Base-by-base conservation (phyloP, 495 filamentous ascomycete species). In the Hypoxylon intermedium region DNA sequence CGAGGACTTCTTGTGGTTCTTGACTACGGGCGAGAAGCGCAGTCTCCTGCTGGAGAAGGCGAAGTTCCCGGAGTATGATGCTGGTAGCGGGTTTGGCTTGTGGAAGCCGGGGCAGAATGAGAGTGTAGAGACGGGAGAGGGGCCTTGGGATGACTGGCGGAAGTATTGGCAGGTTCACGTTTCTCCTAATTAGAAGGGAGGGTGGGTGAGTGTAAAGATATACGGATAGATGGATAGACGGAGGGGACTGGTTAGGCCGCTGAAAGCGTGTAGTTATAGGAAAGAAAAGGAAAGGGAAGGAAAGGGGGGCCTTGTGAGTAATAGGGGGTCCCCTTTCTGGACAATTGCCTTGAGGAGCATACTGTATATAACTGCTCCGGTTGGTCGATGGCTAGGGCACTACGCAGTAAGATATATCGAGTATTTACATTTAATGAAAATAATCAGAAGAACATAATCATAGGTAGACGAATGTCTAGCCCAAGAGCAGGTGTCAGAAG, bases 101-200 rank as follows among this genome's bases (percentile, higher is more conserved):
- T 74, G 71, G 68, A 67, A 73, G 60, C 72, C 71, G 6, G 74
- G 66, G 6, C 74, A 75, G 44, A 62, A 15, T 37, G 34, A n/a
- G 3, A 15, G 69, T 0, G 67, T 63, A n/a, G 49, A 68, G 67
- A 68, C 52, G 44, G 62, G 51, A 38, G 49, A 46, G 11, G 69
- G 63, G 2, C 43, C 62, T 38, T 72, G 68, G 72, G 67, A 62
- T 26, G 71, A 75, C 38, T 76, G 74, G 74, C 58, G 74, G 21
- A 68, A 65, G 24, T 76, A 74, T 48, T 76, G 74, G 74, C 74
- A 76, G 53, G 68, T 76, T 30, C 74, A 76, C 46, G 71, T 75
- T 9, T 74, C 72, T 9, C 68, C 74, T 19, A 51, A 58, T 40
- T 57, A 63, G 45, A 51, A 33, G 19, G 19, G 16, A 2, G 16